These are phyloP conservation scores for Boletus austroedulis DNA, from an alignment of 1,284 basidiomycete genomes.

Conservation along the genomic window DNA sequence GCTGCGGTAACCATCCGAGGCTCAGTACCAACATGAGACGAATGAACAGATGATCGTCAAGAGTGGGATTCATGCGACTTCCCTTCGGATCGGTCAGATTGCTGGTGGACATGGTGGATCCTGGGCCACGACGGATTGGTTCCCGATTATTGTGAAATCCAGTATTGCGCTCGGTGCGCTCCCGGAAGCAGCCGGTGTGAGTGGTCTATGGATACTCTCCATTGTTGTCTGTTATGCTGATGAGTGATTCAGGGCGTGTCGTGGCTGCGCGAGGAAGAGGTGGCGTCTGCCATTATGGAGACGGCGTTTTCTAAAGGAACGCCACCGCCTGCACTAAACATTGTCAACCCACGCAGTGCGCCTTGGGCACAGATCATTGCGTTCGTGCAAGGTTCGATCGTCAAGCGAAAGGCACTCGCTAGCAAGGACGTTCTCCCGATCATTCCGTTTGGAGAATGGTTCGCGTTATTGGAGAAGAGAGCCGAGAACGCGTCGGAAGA, in stretches of 20 bases:
- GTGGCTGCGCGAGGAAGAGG: constrained; percentile 25
- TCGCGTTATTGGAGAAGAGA: constrained; percentile 17
- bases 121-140: constrained; percentile 34
- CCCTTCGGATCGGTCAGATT: constrained; percentile 35
- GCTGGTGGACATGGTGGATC: constrained; percentile 28
- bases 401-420: constrained; percentile 4
- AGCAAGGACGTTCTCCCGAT: constrained; percentile 14
- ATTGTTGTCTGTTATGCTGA: not conserved
- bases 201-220: not conserved
- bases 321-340: constrained; percentile 20
- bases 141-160: constrained; percentile 34
- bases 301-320: constrained; percentile 5
- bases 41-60: constrained; percentile 22
- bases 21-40: not conserved
- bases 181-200: constrained; percentile 29
- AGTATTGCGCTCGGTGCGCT: constrained; percentile 30
- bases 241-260: constrained; percentile 16
- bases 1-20: not conserved
- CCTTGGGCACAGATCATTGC: constrained; percentile 20
- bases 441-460: constrained; percentile 28
- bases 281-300: constrained; percentile 23
- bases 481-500: constrained; percentile 19
- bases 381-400: constrained; percentile 12
- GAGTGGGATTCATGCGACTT: constrained; percentile 23
- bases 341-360: constrained; percentile 24